These are phyloP conservation scores for Cyberlindnera sargentensis DNA, from an alignment of 805 yeast genomes.

Conservation along the genomic window DNA sequence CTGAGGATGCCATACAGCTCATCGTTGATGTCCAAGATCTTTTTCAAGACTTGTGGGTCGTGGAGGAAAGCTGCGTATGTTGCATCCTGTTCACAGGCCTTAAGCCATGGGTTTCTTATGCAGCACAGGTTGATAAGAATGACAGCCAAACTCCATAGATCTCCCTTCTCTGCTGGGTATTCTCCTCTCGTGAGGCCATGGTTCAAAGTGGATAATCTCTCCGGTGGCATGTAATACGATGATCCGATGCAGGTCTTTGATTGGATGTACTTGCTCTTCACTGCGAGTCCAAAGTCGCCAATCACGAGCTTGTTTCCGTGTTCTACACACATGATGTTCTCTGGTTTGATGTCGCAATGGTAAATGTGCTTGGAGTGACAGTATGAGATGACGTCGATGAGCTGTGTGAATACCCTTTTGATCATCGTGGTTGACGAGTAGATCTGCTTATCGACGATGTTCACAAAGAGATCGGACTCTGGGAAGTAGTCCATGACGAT, in stretches of 20 bases:
- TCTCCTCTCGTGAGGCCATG: constrained; percentile 21
- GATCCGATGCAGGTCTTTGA: constrained; percentile 81
- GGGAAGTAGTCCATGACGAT: constrained; percentile 82
- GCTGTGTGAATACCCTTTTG: constrained; percentile 61
- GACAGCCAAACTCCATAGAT: constrained; percentile 82
- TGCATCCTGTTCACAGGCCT: constrained; percentile 58
- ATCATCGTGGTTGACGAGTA: constrained; percentile 41
- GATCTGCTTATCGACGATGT: constrained; percentile 68
- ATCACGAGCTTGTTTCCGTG: constrained; percentile 50
- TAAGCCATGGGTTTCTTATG: constrained; percentile 86
- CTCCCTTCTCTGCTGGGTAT: constrained; percentile 71
- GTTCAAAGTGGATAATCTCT: constrained; percentile 42
- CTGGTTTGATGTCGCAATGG: constrained; percentile 95
- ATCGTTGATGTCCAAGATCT: constrained; percentile 66
- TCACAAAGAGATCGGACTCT: constrained; percentile 81
- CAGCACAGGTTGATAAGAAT: constrained; percentile 75
- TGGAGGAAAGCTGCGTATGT: constrained; percentile 60
- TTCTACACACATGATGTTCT: constrained; percentile 67
- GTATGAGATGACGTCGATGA: constrained; percentile 74
- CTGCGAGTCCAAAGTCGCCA: constrained; percentile 90
- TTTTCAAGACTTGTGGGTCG: constrained; percentile 46
- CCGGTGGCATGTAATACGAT: constrained; percentile 91
- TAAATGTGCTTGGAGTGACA: constrained; percentile 80
- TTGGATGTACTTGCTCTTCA: constrained; percentile 48
- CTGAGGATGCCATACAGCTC: constrained; percentile 49